phyloP scores from a whole-genome alignment of 441 rosid genomes.

The Populus tomentosa region DNA sequence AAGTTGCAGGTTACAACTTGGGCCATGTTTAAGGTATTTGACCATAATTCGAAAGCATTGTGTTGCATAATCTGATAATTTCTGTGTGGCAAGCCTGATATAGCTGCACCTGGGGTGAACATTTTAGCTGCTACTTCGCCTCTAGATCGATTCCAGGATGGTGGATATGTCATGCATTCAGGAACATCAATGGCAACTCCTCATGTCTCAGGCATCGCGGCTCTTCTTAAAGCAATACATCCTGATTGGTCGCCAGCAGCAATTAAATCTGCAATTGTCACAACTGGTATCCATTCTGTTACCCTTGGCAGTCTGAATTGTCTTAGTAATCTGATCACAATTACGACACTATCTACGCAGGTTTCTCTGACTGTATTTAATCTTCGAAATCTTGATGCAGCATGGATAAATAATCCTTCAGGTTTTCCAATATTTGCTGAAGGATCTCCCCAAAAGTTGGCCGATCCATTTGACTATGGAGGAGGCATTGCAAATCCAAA shows the following conservation, averaged over 20 bases:
- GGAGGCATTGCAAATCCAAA: conserved; percentile 78
- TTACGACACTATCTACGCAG: conserved; percentile 12
- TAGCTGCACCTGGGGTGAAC: conserved; percentile 51
- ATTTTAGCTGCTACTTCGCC: conserved; percentile 40
- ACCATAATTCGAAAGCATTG: background rate
- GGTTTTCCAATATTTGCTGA: conserved; percentile 42
- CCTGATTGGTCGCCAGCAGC: conserved; percentile 67
- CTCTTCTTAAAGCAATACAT: conserved; percentile 60
- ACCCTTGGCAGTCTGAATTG: conserved; percentile 42
- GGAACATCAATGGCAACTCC: conserved; percentile 95
- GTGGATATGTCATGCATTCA: conserved; percentile 68
- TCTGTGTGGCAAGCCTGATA: conserved; percentile 42
- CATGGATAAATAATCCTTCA: conserved; percentile 35
- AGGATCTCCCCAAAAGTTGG: conserved; percentile 52
- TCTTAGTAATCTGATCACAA: conserved; percentile 56
- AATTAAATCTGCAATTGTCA: conserved; percentile 77
- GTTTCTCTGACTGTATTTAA: background rate
- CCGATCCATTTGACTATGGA: conserved; percentile 80
- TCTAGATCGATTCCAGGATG: conserved; percentile 11
- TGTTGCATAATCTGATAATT: background rate
- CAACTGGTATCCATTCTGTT: conserved; percentile 46
- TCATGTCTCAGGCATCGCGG: conserved; percentile 75
- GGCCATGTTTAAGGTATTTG: background rate
- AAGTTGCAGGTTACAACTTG: background rate
- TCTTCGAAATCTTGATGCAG: conserved; percentile 20